Base-by-base conservation (phyloP, 805 yeast species). In the Metschnikowia continentalis region DNA sequence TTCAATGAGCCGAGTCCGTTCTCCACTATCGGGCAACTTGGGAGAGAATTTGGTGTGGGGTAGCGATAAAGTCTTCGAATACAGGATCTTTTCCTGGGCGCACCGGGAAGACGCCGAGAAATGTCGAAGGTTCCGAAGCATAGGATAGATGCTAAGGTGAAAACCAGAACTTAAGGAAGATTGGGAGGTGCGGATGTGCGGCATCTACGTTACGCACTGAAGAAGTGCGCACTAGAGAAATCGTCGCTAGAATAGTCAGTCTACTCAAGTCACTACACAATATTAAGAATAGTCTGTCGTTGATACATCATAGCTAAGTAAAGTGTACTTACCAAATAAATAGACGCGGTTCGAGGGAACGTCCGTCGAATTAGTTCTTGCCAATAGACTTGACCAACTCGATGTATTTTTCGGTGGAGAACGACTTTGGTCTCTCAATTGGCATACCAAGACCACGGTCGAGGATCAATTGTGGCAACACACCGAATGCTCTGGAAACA, bases 401-500 rank as follows among this genome's bases (percentile, higher is more conserved):
- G 38, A 59, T 59, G 62, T 59, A 59, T 54, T 59, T 57, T 52
- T 60, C 69, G 37, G 69, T 65, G 56, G 69, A 65, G 65, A 64
- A 64, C 44, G 68, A 74, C 77, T 83, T 86, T 65, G 94, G 94
- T 68, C 94, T 80, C 72, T 87, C 94, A 58, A 87, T 84, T 50
- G 94, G 90, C 68, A 86, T 67, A 48, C 92, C 92, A 50, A 83
- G 70, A 58, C 83, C 81, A 57, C 94, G 77, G 74, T 87, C 94
- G 81, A 88, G 81, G 59, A 87, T 82, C 67, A 87, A 76, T 72
- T 87, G 94, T 38, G 89, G 81, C 64, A 87, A 74, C 46, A 87
- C 89, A 59, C 94, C 94, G 54, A 87, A 75, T 38, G 91, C 82
- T 70, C 94, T 82, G 55, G 91, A 82, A 53, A 87, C 91, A 65